Evolutionary conservation across 805 yeast species (phyloP), one percentile per base, ranked within the genome.

Genomic region (Ogataea paradorogensis): DNA sequence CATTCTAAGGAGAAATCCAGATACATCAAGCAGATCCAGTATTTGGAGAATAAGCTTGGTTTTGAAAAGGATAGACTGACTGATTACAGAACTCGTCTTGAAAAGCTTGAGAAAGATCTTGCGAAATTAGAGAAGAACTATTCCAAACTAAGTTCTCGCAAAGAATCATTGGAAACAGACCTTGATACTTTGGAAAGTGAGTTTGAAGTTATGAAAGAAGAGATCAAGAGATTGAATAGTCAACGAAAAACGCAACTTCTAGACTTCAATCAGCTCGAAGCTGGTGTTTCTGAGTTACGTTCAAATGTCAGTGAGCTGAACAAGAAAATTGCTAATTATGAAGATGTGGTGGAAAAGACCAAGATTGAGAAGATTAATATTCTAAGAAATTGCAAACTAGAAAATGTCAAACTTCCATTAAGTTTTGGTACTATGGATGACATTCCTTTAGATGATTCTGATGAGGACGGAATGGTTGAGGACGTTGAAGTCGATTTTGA

Each of bases 381-480:
- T 14, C 67, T 89, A 44, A 79, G 81, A 47, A 78, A 76, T 47
- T 85, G 95, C 62, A 86, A 84, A 52, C 72, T 90, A 43, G 85
- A 85, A 38, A 82, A 76, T 40, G 69, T 84, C 15, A 65, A 69
- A 10, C 53, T 88, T 11, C 95, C 95, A 1, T 59, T 86, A 22
- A 50, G 58, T 5, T 75, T 74, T 18, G 89, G 89, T 0, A 69
- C 78, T 9, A 61, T 84, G 24, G 82, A 77, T 14, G 70, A 66
- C 18, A 64, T 87, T 16, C 82, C 88, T 0, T 65, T 85, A 28
- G 84, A 76, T 18, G 78, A 71, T n/a, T 61, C 61, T 11, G 67
- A 56, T 18, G 52, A 58, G 28, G 61, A 56, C 30, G 70, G 62
- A 15, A 36, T 63, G 11, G 61, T 69, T 1, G 67, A 74, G 40